phyloP scores from a whole-genome alignment of 1,284 basidiomycete genomes.

The Fereydounia khargensis region DNA sequence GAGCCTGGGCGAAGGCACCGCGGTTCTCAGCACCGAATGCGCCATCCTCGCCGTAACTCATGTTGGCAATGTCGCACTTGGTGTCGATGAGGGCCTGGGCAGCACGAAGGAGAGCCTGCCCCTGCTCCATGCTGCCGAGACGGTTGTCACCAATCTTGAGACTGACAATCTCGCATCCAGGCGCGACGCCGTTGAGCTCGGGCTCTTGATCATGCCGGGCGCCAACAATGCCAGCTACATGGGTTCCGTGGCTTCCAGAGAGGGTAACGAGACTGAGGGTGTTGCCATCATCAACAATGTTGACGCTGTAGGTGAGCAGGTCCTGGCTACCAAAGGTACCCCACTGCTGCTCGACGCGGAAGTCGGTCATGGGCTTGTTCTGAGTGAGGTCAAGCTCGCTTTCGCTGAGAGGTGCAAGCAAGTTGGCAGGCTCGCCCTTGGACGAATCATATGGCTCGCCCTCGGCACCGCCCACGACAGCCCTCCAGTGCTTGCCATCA shows the following conservation, averaged over 20 bases:
- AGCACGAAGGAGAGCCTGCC: constrained; percentile 57
- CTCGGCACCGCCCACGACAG: constrained; percentile 56
- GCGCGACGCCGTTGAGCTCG: constrained; percentile 56
- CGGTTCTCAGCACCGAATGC: constrained; percentile 53
- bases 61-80: constrained; percentile 56
- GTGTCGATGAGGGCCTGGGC: constrained; percentile 56
- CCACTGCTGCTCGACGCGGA: constrained; percentile 51
- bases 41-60: constrained; percentile 57
- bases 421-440: constrained; percentile 31
- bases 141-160: constrained; percentile 51
- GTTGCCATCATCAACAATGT: constrained; percentile 46
- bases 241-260: constrained; percentile 57
- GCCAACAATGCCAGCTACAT: constrained; percentile 57
- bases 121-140: constrained; percentile 55
- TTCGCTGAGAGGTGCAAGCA: constrained; percentile 20
- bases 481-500: constrained; percentile 56
- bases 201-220: constrained; percentile 46
- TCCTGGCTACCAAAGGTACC: constrained; percentile 54
- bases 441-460: constrained; percentile 47
- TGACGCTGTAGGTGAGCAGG: constrained; percentile 56
- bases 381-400: constrained; percentile 43
- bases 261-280: constrained; percentile 51
- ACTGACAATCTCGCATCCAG: constrained; percentile 55
- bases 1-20: constrained; percentile 52
- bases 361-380: constrained; percentile 52